These are phyloP conservation scores for Diaporthe vaccinii DNA, from an alignment of 2,329 filamentous ascomycete species.

Conservation along the genomic window DNA sequence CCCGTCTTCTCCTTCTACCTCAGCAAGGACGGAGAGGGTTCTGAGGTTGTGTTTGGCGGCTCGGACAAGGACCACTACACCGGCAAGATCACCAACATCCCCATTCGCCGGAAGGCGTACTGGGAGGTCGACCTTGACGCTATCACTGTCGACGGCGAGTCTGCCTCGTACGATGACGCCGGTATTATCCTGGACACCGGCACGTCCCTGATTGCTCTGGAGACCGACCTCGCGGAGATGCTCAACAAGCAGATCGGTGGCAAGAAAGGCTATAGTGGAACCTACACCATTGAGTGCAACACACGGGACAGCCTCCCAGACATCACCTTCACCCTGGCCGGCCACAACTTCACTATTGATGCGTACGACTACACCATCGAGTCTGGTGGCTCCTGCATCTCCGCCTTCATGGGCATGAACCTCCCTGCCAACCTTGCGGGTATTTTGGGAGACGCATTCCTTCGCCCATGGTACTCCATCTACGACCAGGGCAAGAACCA, in stretches of 20 bases:
- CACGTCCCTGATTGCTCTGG: slow-evolving; percentile 96
- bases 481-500: slow-evolving; percentile 93
- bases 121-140: slow-evolving; percentile 98
- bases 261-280: slow-evolving; percentile 97
- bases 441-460: slow-evolving; percentile 91
- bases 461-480: slow-evolving; percentile 92
- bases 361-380: slow-evolving; percentile 96
- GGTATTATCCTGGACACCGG: slow-evolving; percentile 98
- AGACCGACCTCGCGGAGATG: slow-evolving; percentile 90
- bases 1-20: slow-evolving; percentile 98
- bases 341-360: slow-evolving; percentile 92
- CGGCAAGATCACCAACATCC: slow-evolving; percentile 92
- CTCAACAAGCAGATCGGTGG: slow-evolving; percentile 98
- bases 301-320: slow-evolving; percentile 89
- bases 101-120: slow-evolving; percentile 97
- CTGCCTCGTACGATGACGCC: slow-evolving; percentile 91
- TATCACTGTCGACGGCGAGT: slow-evolving; percentile 88
- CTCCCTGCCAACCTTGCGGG: slow-evolving; percentile 87
- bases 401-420: slow-evolving; percentile 97
- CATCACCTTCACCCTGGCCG: slow-evolving; percentile 89
- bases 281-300: slow-evolving; percentile 93
- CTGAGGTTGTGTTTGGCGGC: slow-evolving; percentile 91
- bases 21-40: slow-evolving; percentile 80
- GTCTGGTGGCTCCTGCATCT: slow-evolving; percentile 95
- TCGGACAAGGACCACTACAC: slow-evolving; percentile 84